These are phyloP conservation scores for Lithohypha guttulata DNA, from an alignment of 2,329 filamentous ascomycete genomes.

Conservation along the genomic window DNA sequence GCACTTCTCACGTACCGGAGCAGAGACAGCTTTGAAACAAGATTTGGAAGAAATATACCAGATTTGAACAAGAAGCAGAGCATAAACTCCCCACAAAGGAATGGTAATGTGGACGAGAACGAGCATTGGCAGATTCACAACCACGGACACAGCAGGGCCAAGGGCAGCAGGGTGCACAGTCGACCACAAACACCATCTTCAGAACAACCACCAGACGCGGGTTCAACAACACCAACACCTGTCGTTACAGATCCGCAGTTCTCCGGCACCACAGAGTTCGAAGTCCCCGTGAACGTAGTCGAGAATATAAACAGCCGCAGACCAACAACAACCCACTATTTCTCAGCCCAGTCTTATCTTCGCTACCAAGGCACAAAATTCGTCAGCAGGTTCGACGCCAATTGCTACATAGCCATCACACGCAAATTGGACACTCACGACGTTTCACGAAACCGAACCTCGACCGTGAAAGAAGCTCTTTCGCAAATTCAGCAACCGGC, in stretches of 20 bases:
- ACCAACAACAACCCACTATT: constrained; percentile 60
- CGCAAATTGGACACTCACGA: constrained; percentile 97
- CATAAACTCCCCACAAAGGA: constrained; percentile 37
- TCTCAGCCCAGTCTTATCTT: constrained; percentile 94
- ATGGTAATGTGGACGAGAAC: constrained; percentile 54
- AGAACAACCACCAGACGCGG: constrained; percentile 10
- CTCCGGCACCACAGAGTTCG: constrained; percentile 50
- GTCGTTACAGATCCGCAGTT: constrained; percentile 57
- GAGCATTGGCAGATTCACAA: constrained; percentile 75
- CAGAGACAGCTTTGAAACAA: constrained; percentile 89
- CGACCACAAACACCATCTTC: constrained; percentile 22
- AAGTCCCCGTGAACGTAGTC: constrained; percentile 30
- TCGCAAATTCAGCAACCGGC: constrained; percentile 77
- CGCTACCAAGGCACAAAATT: constrained; percentile 96
- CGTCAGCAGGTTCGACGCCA: constrained; percentile 91
- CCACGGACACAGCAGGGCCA: constrained; percentile 60
- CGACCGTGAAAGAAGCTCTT: constrained; percentile 59
- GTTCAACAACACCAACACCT: constrained; percentile 22
- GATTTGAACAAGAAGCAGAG: constrained; percentile 74
- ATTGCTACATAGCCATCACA: constrained; percentile 98
- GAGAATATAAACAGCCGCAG: constrained; percentile 21
- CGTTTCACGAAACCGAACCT: constrained; percentile 63
- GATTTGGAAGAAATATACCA: constrained; percentile 86
- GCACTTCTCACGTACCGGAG: constrained; percentile 92
- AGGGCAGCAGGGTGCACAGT: constrained; percentile 39